phyloP scores from a whole-genome alignment of 2,329 filamentous ascomycete species.

The Pseudogymnoascus sp. region DNA sequence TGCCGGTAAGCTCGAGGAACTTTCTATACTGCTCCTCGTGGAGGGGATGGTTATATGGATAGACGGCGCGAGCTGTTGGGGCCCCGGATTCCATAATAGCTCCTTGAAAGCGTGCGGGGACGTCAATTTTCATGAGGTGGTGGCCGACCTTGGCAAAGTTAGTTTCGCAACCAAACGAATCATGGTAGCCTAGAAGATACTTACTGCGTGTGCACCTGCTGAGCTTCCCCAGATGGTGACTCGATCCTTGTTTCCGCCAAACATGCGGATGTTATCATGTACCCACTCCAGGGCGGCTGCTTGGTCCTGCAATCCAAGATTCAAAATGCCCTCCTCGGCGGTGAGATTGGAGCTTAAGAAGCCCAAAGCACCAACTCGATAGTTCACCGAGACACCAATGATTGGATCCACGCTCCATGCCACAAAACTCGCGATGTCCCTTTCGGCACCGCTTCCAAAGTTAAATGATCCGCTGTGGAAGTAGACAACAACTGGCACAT shows the following conservation, averaged over 20 bases:
- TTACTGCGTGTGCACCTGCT: slow-evolving; percentile 55
- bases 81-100: slow-evolving; percentile 52
- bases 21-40: slow-evolving; percentile 49
- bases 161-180: slow-evolving; percentile 9
- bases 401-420: slow-evolving; percentile 43
- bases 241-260: slow-evolving; percentile 51
- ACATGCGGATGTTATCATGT: slow-evolving; percentile 47
- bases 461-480: slow-evolving; percentile 59
- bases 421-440: slow-evolving; percentile 54
- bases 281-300: slow-evolving; percentile 53
- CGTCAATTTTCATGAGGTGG: slow-evolving; percentile 47
- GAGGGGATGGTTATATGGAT: slow-evolving; percentile 45
- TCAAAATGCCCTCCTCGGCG: slow-evolving; percentile 48
- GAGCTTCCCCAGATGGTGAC: slow-evolving; percentile 56
- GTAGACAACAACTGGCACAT: slow-evolving; percentile 48
- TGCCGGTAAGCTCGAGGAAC: slow-evolving; percentile 47
- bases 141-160: slow-evolving; percentile 50
- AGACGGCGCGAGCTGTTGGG: slow-evolving; percentile 47
- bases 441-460: slow-evolving; percentile 42
- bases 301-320: slow-evolving; percentile 59
- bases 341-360: slow-evolving; percentile 53
- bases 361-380: slow-evolving; percentile 57
- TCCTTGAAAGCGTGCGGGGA: slow-evolving; percentile 38
- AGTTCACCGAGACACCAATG: slow-evolving; percentile 50
- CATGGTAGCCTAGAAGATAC: slow-evolving; percentile 14